phyloP scores from a whole-genome alignment of 352 stramenopile genomes.

The Globisporangium spinosum region DNA sequence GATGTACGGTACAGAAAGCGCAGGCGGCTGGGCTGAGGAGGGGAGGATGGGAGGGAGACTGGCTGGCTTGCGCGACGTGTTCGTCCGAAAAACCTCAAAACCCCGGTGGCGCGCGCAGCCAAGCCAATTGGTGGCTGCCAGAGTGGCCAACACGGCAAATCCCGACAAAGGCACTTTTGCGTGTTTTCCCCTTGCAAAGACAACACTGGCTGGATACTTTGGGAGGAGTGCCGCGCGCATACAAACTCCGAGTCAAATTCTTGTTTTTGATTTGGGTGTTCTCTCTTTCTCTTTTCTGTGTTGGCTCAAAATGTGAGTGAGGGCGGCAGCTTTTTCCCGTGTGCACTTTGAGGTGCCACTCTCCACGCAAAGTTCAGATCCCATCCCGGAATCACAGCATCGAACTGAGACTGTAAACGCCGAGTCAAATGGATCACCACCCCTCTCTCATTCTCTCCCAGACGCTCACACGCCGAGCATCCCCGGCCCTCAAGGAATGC shows the following conservation, averaged over 20 bases:
- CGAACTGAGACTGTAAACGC: neutral
- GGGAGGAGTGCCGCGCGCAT: neutral
- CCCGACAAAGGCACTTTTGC: neutral
- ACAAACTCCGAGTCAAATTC: slow-evolving; percentile 6
- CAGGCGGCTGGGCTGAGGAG: slow-evolving; percentile 5
- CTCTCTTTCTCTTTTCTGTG: neutral
- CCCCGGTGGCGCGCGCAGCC: too few relatives aligned
- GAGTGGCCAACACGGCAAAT: slow-evolving; percentile 29
- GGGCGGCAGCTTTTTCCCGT: neutral
- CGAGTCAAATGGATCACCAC: neutral
- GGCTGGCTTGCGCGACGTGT: neutral
- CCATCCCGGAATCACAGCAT: neutral
- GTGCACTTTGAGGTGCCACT: neutral
- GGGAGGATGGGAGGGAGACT: too few relatives aligned
- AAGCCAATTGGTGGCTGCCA: slow-evolving; percentile 6
- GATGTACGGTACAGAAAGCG: slow-evolving; percentile 12
- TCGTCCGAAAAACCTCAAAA: neutral
- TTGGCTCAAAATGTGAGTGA: neutral
- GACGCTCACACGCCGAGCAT: neutral
- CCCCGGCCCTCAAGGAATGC: neutral
- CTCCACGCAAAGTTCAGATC: neutral
- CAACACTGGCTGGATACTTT: neutral
- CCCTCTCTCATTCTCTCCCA: neutral
- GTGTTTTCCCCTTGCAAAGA: slow-evolving; percentile 6
- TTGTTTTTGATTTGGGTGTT: neutral